These are phyloP conservation scores for Suillus hirtellus DNA, from an alignment of 768 basidiomycete genomes.

Conservation along the genomic window DNA sequence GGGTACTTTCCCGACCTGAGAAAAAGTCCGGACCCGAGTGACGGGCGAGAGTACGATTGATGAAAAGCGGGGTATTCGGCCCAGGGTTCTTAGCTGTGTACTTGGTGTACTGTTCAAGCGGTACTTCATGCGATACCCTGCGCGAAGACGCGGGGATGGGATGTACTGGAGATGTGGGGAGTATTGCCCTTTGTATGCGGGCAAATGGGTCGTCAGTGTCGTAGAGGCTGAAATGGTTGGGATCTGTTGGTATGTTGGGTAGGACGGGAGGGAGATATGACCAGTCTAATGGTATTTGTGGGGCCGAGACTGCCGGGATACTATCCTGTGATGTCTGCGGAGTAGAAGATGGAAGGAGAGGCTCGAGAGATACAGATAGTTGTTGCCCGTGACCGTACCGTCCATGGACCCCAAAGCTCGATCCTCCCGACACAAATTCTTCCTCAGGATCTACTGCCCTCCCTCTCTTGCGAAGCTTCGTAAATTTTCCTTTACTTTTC, in stretches of 20 bases:
- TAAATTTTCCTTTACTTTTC: constrained; percentile 16
- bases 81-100: not conserved
- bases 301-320: constrained; percentile 9
- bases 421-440: not conserved
- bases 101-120: not conserved
- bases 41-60: not conserved
- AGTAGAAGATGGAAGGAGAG: constrained; percentile 21
- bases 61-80: not conserved
- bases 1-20: not conserved
- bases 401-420: not conserved
- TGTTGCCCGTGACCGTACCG: constrained; percentile 14
- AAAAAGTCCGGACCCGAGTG: not conserved
- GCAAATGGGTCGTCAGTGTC: not conserved
- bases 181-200: not conserved
- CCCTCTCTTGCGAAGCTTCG: constrained; percentile 16
- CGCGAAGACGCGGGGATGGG: not conserved
- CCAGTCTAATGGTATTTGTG: not conserved
- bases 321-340: constrained; percentile 4
- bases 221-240: not conserved
- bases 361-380: constrained; percentile 24
- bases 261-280: not conserved
- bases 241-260: not conserved
- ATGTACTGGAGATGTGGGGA: not conserved
- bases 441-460: not conserved
- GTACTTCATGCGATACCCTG: not conserved